These are phyloP conservation scores for Plectranthus barbatus DNA, from an alignment of 257 asterid genomes.

Conservation along the genomic window DNA sequence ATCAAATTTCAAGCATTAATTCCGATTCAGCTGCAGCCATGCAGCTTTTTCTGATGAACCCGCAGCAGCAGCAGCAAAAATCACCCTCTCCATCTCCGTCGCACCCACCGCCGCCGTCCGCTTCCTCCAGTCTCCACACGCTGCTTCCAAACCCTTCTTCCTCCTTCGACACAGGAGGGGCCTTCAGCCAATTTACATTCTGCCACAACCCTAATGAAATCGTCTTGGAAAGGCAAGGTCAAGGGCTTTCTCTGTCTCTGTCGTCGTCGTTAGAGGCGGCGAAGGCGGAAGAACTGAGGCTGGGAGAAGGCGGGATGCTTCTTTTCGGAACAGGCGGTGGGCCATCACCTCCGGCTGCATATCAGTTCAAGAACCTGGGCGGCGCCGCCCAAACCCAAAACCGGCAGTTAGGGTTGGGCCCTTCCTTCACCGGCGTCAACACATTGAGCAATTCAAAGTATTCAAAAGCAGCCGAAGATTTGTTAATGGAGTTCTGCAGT, in stretches of 20 bases:
- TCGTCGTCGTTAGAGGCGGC: conserved; percentile 63
- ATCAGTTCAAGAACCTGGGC: conserved; percentile 41
- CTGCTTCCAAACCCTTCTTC: conserved; percentile 3
- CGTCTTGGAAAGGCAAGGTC: conserved; percentile 36
- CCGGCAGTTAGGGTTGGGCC: conserved; percentile 43
- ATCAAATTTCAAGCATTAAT: conserved; percentile 41
- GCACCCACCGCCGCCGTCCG: conserved; percentile 5
- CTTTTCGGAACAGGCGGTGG: conserved; percentile 53
- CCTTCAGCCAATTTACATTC: conserved; percentile 57
- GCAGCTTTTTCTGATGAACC: conserved; percentile 88
- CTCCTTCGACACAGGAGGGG: conserved; percentile 32
- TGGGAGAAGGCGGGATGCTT: conserved; percentile 52
- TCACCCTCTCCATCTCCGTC: conserved; percentile 53
- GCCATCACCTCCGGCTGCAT: conserved; percentile 28
- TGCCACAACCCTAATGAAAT: conserved; percentile 39
- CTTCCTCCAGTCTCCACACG: conserved; percentile 34
- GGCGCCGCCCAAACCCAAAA: conserved; percentile 23
- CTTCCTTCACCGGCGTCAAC: conserved; percentile 37
- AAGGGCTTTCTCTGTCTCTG: conserved; percentile 72
- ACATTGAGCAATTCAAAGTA: conserved; percentile 58
- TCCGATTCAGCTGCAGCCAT: conserved; percentile 77
- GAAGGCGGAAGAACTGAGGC: conserved; percentile 62
- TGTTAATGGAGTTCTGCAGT: conserved; percentile 82
- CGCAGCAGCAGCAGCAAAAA: conserved; percentile 59
- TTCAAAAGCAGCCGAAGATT: conserved; percentile 69